A percentile compares a stretch with the other conserved stretches of the same genome.
Conservation (phyloP, 257 asterid genomes). For the Agastache rugosa region DNA sequence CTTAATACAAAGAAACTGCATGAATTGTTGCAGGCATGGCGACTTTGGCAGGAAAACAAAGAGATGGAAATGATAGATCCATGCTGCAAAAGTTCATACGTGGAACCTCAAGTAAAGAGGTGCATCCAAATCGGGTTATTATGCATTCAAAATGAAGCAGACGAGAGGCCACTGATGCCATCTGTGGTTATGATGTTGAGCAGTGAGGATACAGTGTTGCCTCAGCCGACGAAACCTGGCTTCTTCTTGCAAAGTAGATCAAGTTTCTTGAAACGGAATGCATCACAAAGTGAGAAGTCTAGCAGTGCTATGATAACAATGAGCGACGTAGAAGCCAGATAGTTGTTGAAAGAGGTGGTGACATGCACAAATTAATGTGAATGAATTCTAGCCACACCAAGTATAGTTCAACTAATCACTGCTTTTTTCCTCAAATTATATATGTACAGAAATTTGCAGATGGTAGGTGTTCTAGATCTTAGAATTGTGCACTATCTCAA, state of each 20-base stretch:
- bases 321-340: slow-evolving; percentile 28
- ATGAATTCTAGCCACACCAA: neutral
- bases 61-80: slow-evolving; percentile 33
- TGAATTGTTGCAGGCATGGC: slow-evolving; percentile 31
- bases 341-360: neutral
- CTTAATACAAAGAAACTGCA: neutral
- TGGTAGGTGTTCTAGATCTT: neutral
- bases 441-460: neutral
- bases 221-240: slow-evolving; percentile 28
- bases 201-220: slow-evolving; percentile 21
- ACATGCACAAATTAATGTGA: neutral
- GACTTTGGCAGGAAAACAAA: slow-evolving; percentile 32
- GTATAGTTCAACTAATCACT: neutral
- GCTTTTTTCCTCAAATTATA: neutral
- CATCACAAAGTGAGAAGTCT: neutral
- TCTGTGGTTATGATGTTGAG: slow-evolving; percentile 28
- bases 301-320: neutral
- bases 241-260: slow-evolving; percentile 28
- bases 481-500: neutral
- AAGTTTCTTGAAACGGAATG: neutral
- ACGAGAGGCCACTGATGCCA: slow-evolving; percentile 29
- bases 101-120: slow-evolving; percentile 33
- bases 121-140: slow-evolving; percentile 35
- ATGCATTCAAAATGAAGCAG: slow-evolving; percentile 25
- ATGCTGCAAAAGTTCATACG: slow-evolving; percentile 23